These are phyloP conservation scores for Colletotrichum sp. DNA, from an alignment of 2,329 filamentous ascomycete species.

Conservation along the genomic window DNA sequence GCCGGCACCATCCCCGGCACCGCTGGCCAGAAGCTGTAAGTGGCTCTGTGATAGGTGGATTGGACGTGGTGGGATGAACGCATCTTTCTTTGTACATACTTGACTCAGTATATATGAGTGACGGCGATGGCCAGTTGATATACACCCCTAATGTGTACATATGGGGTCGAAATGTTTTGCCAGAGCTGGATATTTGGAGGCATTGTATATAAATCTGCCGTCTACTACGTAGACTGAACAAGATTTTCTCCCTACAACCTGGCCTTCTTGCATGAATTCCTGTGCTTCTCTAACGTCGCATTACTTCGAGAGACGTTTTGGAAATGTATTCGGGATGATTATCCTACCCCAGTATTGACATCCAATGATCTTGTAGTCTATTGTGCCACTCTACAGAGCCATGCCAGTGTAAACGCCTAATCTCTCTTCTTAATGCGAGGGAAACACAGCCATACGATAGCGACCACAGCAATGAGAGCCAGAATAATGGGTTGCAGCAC, in stretches of 20 bases:
- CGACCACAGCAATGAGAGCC: conserved; percentile 41
- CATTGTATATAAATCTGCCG: conserved; percentile 2
- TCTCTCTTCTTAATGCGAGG: conserved; percentile 38
- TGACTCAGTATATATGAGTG: conserved; percentile 2
- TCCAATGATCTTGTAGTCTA: background rate
- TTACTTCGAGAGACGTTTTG: fast-evolving
- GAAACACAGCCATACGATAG: conserved; percentile 39
- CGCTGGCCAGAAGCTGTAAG: conserved; percentile 36
- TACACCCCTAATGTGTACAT: background rate
- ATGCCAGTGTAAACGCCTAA: background rate
- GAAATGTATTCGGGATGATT: background rate
- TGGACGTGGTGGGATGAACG: background rate
- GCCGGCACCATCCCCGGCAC: conserved; percentile 39
- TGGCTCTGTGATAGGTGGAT: background rate
- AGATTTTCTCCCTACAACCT: background rate
- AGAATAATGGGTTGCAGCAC: conserved; percentile 57
- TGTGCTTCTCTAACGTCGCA: background rate
- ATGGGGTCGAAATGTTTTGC: background rate
- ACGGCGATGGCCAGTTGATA: background rate
- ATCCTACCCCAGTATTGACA: background rate
- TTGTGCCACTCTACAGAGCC: background rate
- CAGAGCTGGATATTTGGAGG: conserved; percentile 3
- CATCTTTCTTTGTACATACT: conserved; percentile 14
- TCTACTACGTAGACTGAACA: background rate
- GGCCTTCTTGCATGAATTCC: fast-evolving